Base-by-base conservation (phyloP, 2,329 filamentous ascomycete species). In the Emericellopsis cladophorae region DNA sequence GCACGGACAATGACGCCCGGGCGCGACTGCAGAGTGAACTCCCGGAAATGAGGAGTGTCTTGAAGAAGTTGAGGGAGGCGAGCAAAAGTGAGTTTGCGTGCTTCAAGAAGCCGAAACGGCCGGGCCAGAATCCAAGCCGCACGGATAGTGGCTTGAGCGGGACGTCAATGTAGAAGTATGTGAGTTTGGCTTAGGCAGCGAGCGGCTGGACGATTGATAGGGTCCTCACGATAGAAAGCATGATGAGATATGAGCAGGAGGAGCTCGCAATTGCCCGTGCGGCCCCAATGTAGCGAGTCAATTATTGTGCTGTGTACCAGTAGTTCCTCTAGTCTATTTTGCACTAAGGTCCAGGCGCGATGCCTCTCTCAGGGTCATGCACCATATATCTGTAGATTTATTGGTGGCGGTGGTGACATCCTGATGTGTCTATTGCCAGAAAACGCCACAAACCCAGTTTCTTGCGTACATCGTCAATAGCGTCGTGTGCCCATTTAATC, bases 1-100 rank as follows among this genome's bases (percentile, higher is more conserved):
- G 88, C 39, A 96, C 92, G 40, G 88, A 94, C 55, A 89, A 92
- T 51, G 81, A 87, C 44, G 88, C 89, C 4, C 73, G 92, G 39
- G 74, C 79, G 10, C 72, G 75, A 45, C 65, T 98, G 50, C 90
- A 96, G 64, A 79, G 76, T 41, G 90, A 96, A 65, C 64, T 98
- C 49, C 84, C 86, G 3, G 87, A 89, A 56, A 88, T 98, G 84
- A 77, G 90, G 46, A 80, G 74, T 39, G 80, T 90, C 36, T 66
- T 98, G 49, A 96, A 95, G 72, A 77, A 77, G 50, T 64, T 95
- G 49, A 70, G 86, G 43, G 87, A 94, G 54, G 76, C 79, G 36
- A 90, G 83, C 49, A 82, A 82, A 62, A 86, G 80, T 47, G 85
- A 93, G 59, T 95, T 95, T 66, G 77, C 80, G n/a, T 89, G 84